phyloP scores from a whole-genome alignment of 495 filamentous ascomycete genomes.

The Hypomontagnella monticulosa region DNA sequence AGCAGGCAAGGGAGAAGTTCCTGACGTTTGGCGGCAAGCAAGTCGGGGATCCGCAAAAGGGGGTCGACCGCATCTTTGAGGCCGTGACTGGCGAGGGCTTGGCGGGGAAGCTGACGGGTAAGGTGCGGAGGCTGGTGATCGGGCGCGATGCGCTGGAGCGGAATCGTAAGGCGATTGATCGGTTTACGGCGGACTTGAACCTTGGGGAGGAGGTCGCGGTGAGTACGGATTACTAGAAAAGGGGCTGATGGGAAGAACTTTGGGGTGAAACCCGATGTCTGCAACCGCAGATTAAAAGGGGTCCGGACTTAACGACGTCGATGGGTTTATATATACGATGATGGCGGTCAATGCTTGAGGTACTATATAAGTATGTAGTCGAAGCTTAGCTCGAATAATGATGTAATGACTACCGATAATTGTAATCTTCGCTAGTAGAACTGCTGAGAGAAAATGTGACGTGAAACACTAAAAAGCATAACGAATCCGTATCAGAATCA shows the following conservation, averaged over 20 bases:
- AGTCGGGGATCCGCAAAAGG: conserved; percentile 54
- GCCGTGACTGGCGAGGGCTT: conserved; percentile 47
- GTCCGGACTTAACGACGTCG: no score
- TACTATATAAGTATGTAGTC: no score
- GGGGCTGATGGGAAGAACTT: neutral
- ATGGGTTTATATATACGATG: no score
- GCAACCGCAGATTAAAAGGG: no score
- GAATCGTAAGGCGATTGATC: conserved; percentile 16
- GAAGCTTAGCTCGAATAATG: no score
- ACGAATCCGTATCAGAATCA: conserved; percentile 5
- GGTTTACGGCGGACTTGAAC: conserved; percentile 28
- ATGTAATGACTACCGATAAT: no score
- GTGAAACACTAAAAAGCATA: no score
- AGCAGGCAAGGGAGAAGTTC: conserved; percentile 20
- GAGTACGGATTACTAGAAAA: conserved; percentile 23
- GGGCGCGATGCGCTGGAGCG: conserved; percentile 11
- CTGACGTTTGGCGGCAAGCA: conserved; percentile 41
- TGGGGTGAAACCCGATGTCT: neutral
- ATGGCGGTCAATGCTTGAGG: no score
- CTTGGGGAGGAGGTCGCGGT: conserved; percentile 26
- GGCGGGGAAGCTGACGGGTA: conserved; percentile 29
- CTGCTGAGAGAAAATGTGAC: no score
- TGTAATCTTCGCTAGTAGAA: no score
- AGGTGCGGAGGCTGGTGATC: conserved; percentile 21
- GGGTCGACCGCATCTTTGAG: conserved; percentile 52